Conservation (phyloP, 805 yeast genomes). For the Maudiozyma turicensis region DNA sequence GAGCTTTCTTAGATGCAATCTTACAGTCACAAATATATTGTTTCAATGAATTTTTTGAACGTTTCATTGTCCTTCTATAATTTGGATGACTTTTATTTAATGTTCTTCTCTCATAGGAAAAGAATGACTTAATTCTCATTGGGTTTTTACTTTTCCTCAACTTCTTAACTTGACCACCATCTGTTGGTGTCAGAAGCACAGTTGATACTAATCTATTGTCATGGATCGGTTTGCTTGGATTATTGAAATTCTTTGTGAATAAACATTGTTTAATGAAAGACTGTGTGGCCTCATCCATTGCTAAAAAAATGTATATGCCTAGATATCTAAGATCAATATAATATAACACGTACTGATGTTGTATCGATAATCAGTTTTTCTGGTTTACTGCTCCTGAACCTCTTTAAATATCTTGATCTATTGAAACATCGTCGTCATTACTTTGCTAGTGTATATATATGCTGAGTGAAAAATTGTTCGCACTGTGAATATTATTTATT, state of each 20-base stretch:
- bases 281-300: constrained; percentile 23
- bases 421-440: no score
- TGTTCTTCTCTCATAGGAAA: background rate
- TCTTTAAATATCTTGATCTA: no score
- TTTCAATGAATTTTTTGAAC: constrained; percentile 26
- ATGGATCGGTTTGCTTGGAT: constrained; percentile 24
- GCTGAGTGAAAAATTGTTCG: no score
- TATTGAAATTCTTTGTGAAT: constrained; percentile 20
- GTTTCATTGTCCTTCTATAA: constrained; percentile 22
- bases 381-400: no score
- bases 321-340: background rate
- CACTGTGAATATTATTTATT: no score
- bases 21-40: constrained; percentile 18
- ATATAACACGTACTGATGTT: background rate
- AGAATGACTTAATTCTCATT: constrained; percentile 4
- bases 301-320: background rate
- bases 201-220: constrained; percentile 27
- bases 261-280: constrained; percentile 23
- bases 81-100: constrained; percentile 8
- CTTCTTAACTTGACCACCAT: constrained; percentile 21
- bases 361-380: no score
- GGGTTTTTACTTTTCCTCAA: constrained; percentile 15
- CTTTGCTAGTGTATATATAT: no score
- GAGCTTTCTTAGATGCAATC: constrained; percentile 16
- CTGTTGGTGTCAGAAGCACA: constrained; percentile 28